Conservation (phyloP, 257 asterid genomes). For the Solanum lycopersicoides region DNA sequence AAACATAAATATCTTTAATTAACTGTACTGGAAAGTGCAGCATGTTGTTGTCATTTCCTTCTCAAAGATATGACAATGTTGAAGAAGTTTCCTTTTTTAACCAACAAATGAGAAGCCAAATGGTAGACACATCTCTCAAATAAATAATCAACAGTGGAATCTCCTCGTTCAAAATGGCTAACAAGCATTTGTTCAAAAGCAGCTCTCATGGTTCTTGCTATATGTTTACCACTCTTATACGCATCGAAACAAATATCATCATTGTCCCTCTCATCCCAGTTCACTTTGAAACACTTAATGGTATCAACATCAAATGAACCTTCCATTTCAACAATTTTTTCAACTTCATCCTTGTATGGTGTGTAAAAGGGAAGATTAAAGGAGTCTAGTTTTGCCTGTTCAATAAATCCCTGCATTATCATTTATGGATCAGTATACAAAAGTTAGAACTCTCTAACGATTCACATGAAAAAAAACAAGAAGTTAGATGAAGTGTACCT, state of each 20-base stretch:
- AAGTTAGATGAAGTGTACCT: not conserved
- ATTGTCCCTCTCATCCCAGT: not conserved
- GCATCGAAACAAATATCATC: not conserved
- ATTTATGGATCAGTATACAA: not conserved
- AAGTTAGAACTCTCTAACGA: not conserved
- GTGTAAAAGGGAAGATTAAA: slow-evolving; percentile 1
- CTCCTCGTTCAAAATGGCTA: not conserved
- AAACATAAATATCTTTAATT: not conserved
- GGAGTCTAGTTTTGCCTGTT: slow-evolving; percentile 4
- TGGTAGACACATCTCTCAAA: not conserved
- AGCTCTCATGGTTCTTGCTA: not conserved
- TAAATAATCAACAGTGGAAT: not conserved
- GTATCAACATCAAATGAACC: slow-evolving; percentile 12
- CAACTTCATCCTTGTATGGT: slow-evolving; percentile 6
- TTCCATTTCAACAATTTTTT: not conserved
- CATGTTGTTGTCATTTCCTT: not conserved
- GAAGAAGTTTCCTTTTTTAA: not conserved
- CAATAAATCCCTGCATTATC: slow-evolving; percentile 1
- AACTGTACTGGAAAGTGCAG: not conserved
- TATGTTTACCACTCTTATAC: not conserved
- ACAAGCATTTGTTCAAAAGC: not conserved
- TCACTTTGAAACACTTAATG: not conserved
- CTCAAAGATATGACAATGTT: not conserved
- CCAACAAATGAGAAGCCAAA: not conserved
- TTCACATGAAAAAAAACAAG: not conserved